Conservation (phyloP, 129 eudicot species). For the Arctium lappa region DNA sequence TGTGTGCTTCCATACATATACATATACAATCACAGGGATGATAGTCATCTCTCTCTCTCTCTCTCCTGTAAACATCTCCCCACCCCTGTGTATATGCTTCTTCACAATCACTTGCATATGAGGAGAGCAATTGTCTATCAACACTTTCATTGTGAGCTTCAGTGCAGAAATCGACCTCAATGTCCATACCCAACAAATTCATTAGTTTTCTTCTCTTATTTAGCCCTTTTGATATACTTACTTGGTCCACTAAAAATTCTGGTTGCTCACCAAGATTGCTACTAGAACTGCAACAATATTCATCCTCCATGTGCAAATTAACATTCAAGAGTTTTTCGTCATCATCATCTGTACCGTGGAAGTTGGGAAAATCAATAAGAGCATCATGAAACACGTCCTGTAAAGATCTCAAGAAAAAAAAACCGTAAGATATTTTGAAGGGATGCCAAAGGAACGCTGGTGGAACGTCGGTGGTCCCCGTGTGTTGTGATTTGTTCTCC, state of each 20-base stretch:
- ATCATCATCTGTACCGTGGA: slow-evolving; percentile 16
- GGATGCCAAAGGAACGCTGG: no score
- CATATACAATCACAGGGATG: no score
- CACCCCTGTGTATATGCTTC: slow-evolving; percentile 51
- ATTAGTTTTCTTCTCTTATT: slow-evolving; percentile 52
- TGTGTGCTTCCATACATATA: no score
- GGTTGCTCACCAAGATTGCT: slow-evolving; percentile 27
- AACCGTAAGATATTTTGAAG: neutral
- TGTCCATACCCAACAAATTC: slow-evolving; percentile 22
- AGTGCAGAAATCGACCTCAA: slow-evolving; percentile 27
- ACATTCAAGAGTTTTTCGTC: slow-evolving; percentile 15
- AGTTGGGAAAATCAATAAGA: slow-evolving; percentile 31
- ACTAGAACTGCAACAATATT: slow-evolving; percentile 32
- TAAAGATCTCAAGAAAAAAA: neutral
- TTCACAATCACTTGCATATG: slow-evolving; percentile 36
- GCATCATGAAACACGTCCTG: slow-evolving; percentile 81
- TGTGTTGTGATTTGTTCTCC: no score
- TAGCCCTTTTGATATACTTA: slow-evolving; percentile 27
- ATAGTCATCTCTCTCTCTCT: no score
- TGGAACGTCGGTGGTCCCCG: no score
- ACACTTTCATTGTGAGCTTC: slow-evolving; percentile 16
- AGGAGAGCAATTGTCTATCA: slow-evolving; percentile 28
- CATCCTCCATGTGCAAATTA: slow-evolving; percentile 17
- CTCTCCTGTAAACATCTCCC: no score
- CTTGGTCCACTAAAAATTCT: slow-evolving; percentile 14